Evolutionary conservation across 345 rosid genomes (phyloP).

Genomic region (Capsella bursapastoris): DNA sequence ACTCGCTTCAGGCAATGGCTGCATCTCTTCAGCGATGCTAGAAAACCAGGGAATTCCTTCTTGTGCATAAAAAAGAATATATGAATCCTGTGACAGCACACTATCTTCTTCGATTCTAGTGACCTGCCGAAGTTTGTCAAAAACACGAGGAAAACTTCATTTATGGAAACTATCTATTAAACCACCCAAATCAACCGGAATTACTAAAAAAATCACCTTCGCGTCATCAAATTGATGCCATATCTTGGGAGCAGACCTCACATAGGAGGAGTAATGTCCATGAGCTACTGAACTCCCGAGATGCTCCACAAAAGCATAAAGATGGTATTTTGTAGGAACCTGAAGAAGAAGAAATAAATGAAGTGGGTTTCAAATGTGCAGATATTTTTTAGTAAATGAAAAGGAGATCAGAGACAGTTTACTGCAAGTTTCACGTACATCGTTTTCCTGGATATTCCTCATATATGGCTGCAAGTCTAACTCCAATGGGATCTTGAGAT

Average conservation of each 20-base stretch:
- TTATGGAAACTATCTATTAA: not conserved
- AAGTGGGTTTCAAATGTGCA: conserved; percentile 6
- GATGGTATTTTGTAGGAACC: conserved; percentile 63
- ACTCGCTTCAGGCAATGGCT: conserved; percentile 33
- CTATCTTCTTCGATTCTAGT: conserved; percentile 52
- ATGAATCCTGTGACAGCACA: conserved; percentile 74
- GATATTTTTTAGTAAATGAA: not conserved
- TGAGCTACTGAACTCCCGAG: conserved; percentile 56
- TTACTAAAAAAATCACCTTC: conserved; percentile 48
- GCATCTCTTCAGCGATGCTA: conserved; percentile 50
- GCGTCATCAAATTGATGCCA: conserved; percentile 81
- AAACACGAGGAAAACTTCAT: conserved; percentile 8
- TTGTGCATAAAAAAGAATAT: conserved; percentile 80
- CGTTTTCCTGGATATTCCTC: conserved; percentile 28
- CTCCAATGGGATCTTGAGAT: conserved; percentile 76
- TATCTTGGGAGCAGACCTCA: conserved; percentile 66
- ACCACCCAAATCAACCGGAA: conserved; percentile 2
- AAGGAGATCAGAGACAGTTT: conserved; percentile 11
- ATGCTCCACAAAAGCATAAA: conserved; percentile 85
- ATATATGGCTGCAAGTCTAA: conserved; percentile 77
- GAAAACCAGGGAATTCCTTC: conserved; percentile 78
- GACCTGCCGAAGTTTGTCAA: conserved; percentile 56
- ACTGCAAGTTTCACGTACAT: conserved; percentile 50
- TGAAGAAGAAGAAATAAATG: conserved; percentile 25
- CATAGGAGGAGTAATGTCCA: conserved; percentile 76